Evolutionary conservation across 352 stramenopile species (phyloP), one percentile per base, ranked within the genome.

Genomic region (Pythium brachiatum): DNA sequence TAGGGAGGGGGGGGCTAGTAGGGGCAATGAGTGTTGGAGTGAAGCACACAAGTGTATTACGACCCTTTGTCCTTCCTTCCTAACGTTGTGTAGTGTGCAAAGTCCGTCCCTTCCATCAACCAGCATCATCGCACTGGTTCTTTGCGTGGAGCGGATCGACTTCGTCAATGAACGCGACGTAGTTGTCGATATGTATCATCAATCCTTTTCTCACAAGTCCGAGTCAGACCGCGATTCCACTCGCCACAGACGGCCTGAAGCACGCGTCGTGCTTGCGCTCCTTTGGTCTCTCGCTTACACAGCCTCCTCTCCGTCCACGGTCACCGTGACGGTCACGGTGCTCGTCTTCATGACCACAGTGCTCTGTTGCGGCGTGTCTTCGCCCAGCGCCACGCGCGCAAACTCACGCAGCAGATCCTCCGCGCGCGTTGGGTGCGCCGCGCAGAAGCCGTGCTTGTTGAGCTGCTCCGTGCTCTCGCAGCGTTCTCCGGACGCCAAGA

Each of bases 391-490:
- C 41, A 48, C 41, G 41, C 41, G 41, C 6, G 41, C 41, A 8
- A 48, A 48, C 41, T 48, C 41, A 27, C 41, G 41, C 3, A 48
- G 41, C 4, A 48, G 41, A 48, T 48, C 41, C 41, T 48, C 41
- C 41, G 41, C 20, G 41, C 41, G 41, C 18, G 41, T 15, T 20
- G 41, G 41, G 20, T 48, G 41, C n/a, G 18, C 41, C 11, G 41
- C 18, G n/a, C 41, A 48, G n/a, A 48, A 48, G n/a, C 41, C 41
- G 41, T 48, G 41, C n/a, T 48, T 48, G 41, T 48, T 48, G 41
- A 48, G 41, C 41, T 48, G 41, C 41, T 48, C 41, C n/a, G 41
- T 48, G 41, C n/a, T 48, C 41, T 48, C 41, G n/a, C 41, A 48
- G 41, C 41, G 41, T 15, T 48, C 41, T 25, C 41, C 41, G 8